Conservation (phyloP, 176 grass and related monocot species). For the Miscanthus lutarioriparius region DNA sequence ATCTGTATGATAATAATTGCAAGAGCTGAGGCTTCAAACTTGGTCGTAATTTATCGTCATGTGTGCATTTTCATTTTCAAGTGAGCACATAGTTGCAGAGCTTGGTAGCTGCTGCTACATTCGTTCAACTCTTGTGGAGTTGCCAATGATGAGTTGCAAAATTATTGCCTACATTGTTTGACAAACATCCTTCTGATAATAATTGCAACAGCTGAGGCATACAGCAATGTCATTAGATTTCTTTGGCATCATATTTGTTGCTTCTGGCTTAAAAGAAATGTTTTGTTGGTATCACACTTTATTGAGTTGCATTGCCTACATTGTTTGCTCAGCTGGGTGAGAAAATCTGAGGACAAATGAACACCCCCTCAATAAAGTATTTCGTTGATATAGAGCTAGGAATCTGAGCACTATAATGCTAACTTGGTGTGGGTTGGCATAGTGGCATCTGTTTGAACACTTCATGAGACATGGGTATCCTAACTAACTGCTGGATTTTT, state of each 20-base stretch:
- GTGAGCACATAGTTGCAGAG: neutral
- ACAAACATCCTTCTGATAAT: conserved; percentile 7
- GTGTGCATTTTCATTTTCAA: conserved; percentile 15
- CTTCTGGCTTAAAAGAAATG: neutral
- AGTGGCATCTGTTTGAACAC: neutral
- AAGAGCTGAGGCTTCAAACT: neutral
- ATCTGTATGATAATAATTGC: conserved; percentile 3
- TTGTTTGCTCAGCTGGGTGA: conserved; percentile 33
- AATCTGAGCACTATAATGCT: neutral
- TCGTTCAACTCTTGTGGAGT: neutral
- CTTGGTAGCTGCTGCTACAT: neutral
- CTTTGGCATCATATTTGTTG: neutral
- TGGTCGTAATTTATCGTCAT: conserved; percentile 26
- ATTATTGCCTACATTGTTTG: conserved; percentile 29
- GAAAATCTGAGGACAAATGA: conserved; percentile 9
- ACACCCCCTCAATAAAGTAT: neutral
- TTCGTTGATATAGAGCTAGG: neutral
- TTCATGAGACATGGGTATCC: neutral
- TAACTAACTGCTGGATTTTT: conserved; percentile 4
- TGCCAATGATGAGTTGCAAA: conserved; percentile 29
- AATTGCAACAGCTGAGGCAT: conserved; percentile 35
- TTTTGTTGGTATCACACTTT: too few species aligned
- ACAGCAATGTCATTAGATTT: neutral
- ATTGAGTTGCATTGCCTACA: conserved; percentile 29
- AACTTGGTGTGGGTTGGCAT: neutral